Conservation (phyloP, 192 early-diverging fungal genomes). For the Mortierella antarctica region DNA sequence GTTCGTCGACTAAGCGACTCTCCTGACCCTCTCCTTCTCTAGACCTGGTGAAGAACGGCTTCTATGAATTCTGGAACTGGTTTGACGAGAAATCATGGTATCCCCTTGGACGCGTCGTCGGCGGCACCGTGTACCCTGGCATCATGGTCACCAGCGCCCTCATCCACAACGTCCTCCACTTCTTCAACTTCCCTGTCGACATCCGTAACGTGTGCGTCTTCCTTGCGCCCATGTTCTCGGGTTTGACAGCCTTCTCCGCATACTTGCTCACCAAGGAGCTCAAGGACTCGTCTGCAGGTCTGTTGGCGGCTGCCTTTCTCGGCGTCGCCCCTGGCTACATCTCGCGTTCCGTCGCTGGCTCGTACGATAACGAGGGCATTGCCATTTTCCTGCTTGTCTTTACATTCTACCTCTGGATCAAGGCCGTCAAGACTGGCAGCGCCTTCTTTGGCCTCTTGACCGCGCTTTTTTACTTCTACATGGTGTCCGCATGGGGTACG, state of each 20-base stretch:
- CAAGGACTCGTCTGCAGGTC: slow-evolving; percentile 90
- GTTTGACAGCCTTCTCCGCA: slow-evolving; percentile 94
- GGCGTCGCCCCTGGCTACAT: slow-evolving; percentile 99
- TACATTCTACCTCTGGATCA: slow-evolving; percentile 99
- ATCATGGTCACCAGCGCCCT: slow-evolving; percentile 98
- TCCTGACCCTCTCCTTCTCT: not conserved
- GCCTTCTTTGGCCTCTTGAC: slow-evolving; percentile 87
- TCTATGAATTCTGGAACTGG: slow-evolving; percentile 99
- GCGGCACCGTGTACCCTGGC: slow-evolving; percentile 99
- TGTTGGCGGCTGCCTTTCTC: slow-evolving; percentile 98
- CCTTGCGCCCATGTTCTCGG: slow-evolving; percentile 96
- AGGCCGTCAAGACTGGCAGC: slow-evolving; percentile 94
- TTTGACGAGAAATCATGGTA: slow-evolving; percentile 99
- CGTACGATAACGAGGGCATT: slow-evolving; percentile 99
- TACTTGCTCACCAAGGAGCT: slow-evolving; percentile 95
- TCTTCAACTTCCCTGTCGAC: slow-evolving; percentile 95
- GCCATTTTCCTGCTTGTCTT: slow-evolving; percentile 99
- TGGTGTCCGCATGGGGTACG: slow-evolving; percentile 98
- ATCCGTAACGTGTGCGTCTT: slow-evolving; percentile 99
- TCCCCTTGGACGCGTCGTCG: slow-evolving; percentile 97
- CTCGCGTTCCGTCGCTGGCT: slow-evolving; percentile 99
- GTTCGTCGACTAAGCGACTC: not conserved
- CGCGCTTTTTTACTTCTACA: slow-evolving; percentile 98
- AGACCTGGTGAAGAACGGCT: slow-evolving; percentile 90
- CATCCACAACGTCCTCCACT: slow-evolving; percentile 94